Base-by-base conservation (phyloP, 1,284 basidiomycete species). In the Ganoderma leucocontextum region DNA sequence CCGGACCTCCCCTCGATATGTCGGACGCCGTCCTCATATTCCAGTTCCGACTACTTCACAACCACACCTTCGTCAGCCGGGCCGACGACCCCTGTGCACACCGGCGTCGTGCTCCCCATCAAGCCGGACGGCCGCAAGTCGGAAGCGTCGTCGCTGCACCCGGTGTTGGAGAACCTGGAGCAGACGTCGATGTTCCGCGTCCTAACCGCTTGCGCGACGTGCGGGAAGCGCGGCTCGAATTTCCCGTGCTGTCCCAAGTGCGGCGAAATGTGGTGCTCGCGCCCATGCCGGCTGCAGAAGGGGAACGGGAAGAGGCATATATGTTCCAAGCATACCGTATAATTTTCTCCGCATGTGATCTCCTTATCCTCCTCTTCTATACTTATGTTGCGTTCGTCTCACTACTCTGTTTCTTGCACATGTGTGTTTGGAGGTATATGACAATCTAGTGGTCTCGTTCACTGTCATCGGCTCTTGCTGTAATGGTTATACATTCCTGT, bases 221-320 rank as follows among this genome's bases (percentile, higher is more conserved):
- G 91, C 76, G 80, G 80, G 39, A 87, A 84, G 75, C 69, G 73
- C 3, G 91, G 91, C 0, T 80, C 81, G 35, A 89, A 91, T 72
- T 92, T 86, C 77, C 91, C 91, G 10, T 84, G 85, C 42, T 93
- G 91, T 76, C 84, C 86, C 2, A 87, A 84, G 72, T 93, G 91
- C 74, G 82, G 83, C 17, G 84, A 86, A 66, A 86, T 84, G 80
- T 93, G 91, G 90, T 93, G 91, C 73, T 92, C 90, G 57, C 81
- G 91, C 62, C 80, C 85, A 49, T 93, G 91, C 75, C 83, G 91
- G 62, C 73, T 91, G 65, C 79, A 82, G 63, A 85, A 74, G 35
- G 73, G 82, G 38, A 84, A 84, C 60, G 75, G 75, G 44, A 88
- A 77, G 76, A 84, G 83, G 74, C 90, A 91, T 60, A 44, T 73